These are phyloP conservation scores for Entonaema liquescens DNA, from an alignment of 495 filamentous ascomycete species.

Conservation along the genomic window DNA sequence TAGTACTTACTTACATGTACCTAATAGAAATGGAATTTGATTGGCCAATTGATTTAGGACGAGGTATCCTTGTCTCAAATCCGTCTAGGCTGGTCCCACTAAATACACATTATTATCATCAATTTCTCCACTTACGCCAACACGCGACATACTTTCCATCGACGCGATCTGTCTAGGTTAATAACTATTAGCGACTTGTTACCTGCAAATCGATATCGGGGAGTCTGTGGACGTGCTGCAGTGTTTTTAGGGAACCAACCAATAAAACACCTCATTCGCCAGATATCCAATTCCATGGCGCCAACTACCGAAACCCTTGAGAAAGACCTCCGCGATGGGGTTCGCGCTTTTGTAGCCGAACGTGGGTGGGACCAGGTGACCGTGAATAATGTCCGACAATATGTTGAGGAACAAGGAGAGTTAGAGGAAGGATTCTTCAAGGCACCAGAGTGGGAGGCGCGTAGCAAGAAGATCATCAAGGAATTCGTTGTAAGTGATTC, in stretches of 20 bases:
- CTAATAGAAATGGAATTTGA: too few relatives aligned
- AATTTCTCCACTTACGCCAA: neutral
- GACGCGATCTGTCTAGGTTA: neutral
- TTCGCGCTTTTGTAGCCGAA: slow-evolving; percentile 67
- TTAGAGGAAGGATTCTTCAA: slow-evolving; percentile 78
- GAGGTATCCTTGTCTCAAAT: neutral
- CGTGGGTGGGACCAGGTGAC: slow-evolving; percentile 68
- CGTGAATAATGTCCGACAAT: slow-evolving; percentile 75
- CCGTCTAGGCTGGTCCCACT: neutral
- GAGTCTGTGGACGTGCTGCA: neutral
- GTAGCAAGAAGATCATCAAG: slow-evolving; percentile 78
- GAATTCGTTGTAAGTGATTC: slow-evolving; percentile 69
- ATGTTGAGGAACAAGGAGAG: slow-evolving; percentile 69
- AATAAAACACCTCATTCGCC: neutral
- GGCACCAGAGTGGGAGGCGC: slow-evolving; percentile 74
- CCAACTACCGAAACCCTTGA: slow-evolving; percentile 51
- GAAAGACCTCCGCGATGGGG: slow-evolving; percentile 65
- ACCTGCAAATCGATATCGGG: neutral
- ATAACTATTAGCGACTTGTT: neutral
- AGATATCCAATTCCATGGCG: slow-evolving; percentile 23
- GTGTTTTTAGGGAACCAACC: neutral
- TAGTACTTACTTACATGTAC: too few relatives aligned
- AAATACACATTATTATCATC: neutral
- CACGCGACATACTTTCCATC: neutral
- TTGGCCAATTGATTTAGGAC: too few relatives aligned